phyloP scores from a whole-genome alignment of 768 basidiomycete genomes.

The Lentinula guzmanii region DNA sequence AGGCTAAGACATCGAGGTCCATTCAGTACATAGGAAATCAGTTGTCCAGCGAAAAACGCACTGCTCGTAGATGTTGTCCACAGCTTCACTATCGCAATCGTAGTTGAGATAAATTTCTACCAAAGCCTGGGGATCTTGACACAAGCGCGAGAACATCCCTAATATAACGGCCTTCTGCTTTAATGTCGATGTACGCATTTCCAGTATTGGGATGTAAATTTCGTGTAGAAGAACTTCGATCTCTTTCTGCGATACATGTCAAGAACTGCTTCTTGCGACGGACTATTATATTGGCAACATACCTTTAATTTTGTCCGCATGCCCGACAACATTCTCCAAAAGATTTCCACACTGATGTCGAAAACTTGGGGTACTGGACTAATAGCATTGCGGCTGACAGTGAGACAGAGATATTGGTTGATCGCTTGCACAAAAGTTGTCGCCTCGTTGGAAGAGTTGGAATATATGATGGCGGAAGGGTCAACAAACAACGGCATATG shows the following conservation, averaged over 20 bases:
- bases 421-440: constrained; percentile 89
- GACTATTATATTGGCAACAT: constrained; percentile 8
- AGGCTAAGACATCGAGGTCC: constrained; percentile 38
- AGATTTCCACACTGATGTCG: constrained; percentile 96
- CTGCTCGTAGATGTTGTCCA: constrained; percentile 97
- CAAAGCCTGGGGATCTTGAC: constrained; percentile 94
- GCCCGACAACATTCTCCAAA: constrained; percentile 92
- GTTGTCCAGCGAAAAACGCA: constrained; percentile 29
- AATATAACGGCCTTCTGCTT: constrained; percentile 94
- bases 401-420: constrained; percentile 93
- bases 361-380: constrained; percentile 95
- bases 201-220: constrained; percentile 96
- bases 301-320: constrained; percentile 97
- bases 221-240: constrained; percentile 98
- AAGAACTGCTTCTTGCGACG: constrained; percentile 7
- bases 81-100: constrained; percentile 92
- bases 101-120: constrained; percentile 99
- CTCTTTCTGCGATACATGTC: constrained; percentile 68
- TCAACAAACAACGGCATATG: constrained; percentile 90
- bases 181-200: constrained; percentile 94
- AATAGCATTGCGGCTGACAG: constrained; percentile 90
- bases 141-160: constrained; percentile 80
- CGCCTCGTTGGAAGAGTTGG: constrained; percentile 80
- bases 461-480: constrained; percentile 84
- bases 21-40: background rate